These are phyloP conservation scores for Chlamydomonas schloesseri DNA, from an alignment of 139 green algal genomes.

Conservation along the genomic window DNA sequence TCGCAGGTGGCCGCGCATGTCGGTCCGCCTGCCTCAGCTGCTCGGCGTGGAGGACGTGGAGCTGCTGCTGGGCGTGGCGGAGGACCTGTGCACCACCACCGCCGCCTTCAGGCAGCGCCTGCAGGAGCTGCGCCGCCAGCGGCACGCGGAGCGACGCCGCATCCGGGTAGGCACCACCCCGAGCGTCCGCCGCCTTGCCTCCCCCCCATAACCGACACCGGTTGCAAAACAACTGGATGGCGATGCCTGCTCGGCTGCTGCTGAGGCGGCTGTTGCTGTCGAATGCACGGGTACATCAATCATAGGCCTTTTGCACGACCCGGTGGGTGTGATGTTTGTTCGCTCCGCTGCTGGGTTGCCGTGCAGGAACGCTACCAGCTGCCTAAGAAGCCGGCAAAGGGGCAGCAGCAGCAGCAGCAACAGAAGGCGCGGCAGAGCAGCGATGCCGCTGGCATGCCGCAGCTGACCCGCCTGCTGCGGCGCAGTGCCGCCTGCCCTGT, in stretches of 20 bases:
- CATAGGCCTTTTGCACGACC: too few relatives aligned
- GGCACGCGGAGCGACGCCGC: neutral
- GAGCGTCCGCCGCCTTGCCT: too few relatives aligned
- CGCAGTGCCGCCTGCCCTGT: too few relatives aligned
- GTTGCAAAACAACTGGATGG: too few relatives aligned
- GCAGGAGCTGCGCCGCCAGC: neutral
- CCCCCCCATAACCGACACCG: too few relatives aligned
- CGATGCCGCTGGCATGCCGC: neutral
- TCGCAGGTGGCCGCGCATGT: slow-evolving; percentile 24
- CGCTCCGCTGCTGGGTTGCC: too few relatives aligned
- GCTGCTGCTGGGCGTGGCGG: slow-evolving; percentile 23
- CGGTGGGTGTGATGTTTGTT: too few relatives aligned
- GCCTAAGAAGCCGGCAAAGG: neutral
- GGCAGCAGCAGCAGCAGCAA: neutral
- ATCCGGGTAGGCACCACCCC: too few relatives aligned
- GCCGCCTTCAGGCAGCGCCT: neutral
- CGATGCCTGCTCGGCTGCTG: too few relatives aligned
- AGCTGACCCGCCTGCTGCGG: neutral
- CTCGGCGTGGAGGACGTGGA: slow-evolving; percentile 30
- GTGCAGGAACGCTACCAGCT: neutral
- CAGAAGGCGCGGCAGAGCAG: neutral
- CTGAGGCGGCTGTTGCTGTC: too few relatives aligned
- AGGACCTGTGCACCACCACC: neutral
- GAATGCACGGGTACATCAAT: too few relatives aligned
- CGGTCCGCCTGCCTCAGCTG: slow-evolving; percentile 13